phyloP scores from a whole-genome alignment of 441 rosid genomes.

The Pelargonium hybrid region DNA sequence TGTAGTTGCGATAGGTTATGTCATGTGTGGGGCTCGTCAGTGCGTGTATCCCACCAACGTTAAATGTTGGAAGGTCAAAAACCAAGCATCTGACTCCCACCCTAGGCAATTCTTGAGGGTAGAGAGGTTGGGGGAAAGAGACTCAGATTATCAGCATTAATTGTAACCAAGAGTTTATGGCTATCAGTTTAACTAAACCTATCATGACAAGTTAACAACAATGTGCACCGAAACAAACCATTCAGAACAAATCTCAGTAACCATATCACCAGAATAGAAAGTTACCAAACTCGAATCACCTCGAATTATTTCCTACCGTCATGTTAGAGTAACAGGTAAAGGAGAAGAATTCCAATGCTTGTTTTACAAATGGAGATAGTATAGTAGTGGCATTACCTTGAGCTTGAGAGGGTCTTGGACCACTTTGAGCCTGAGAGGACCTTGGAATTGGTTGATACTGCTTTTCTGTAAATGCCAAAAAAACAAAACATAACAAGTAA shows the following conservation, averaged over 20 bases:
- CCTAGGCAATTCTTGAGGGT: no score
- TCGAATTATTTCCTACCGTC: neutral
- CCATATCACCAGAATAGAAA: constrained; percentile 3
- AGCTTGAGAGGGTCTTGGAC: constrained; percentile 2
- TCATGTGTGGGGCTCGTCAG: no score
- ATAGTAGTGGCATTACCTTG: neutral
- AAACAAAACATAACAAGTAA: neutral
- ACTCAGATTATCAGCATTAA: neutral
- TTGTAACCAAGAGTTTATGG: neutral
- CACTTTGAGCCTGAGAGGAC: neutral
- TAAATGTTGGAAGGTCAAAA: no score
- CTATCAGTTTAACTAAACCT: neutral
- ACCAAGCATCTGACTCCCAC: no score
- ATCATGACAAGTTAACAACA: neutral
- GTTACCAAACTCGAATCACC: constrained; percentile 1
- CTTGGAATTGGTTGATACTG: constrained; percentile 2
- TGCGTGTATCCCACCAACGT: no score
- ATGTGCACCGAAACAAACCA: constrained; percentile 5
- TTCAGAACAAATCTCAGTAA: neutral
- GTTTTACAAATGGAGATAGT: neutral
- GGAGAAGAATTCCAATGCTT: neutral
- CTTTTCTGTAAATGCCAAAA: constrained; percentile 7
- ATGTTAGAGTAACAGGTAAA: no score
- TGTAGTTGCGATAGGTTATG: no score
- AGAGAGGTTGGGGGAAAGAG: neutral